These are phyloP conservation scores for Celoporthe dispersa DNA, from an alignment of 2,329 filamentous ascomycete species.

Conservation along the genomic window DNA sequence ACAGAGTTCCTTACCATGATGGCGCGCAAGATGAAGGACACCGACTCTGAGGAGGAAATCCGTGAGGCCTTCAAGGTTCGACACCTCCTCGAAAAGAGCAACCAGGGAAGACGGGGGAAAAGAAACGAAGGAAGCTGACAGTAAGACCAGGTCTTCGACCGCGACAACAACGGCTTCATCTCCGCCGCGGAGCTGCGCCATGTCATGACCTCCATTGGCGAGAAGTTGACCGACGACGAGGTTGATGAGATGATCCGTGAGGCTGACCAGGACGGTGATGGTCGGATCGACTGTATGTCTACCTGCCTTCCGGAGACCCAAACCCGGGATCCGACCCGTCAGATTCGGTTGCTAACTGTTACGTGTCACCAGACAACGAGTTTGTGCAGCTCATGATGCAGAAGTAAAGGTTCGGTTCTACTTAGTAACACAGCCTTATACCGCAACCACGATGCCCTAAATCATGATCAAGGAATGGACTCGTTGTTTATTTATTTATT, in stretches of 20 bases:
- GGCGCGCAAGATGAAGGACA: slow-evolving; percentile 94
- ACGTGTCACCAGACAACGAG: slow-evolving; percentile 71
- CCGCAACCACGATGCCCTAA: slow-evolving; percentile 27
- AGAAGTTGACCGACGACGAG: slow-evolving; percentile 89
- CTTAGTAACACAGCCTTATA: slow-evolving; percentile 17
- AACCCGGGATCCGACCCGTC: no score
- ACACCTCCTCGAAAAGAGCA: neutral
- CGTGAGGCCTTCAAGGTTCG: slow-evolving; percentile 83
- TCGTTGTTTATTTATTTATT: slow-evolving; percentile 11
- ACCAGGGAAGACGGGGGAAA: no score
- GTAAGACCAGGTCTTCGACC: slow-evolving; percentile 70
- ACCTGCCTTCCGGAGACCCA: neutral
- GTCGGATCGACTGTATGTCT: slow-evolving; percentile 80
- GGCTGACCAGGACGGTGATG: slow-evolving; percentile 87
- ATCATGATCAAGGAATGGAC: slow-evolving; percentile 28
- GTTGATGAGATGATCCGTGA: slow-evolving; percentile 94
- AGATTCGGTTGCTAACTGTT: slow-evolving; percentile 34
- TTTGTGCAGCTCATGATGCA: slow-evolving; percentile 97
- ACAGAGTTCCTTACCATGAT: slow-evolving; percentile 91
- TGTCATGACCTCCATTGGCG: slow-evolving; percentile 90
- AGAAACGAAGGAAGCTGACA: slow-evolving; percentile 29
- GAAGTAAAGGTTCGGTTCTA: slow-evolving; percentile 62
- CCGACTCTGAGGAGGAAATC: slow-evolving; percentile 89
- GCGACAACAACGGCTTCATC: slow-evolving; percentile 91
- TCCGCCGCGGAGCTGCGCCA: slow-evolving; percentile 86